Evolutionary conservation across 495 filamentous ascomycete species (phyloP).

Genomic region (Annulohypoxylon stygium): DNA sequence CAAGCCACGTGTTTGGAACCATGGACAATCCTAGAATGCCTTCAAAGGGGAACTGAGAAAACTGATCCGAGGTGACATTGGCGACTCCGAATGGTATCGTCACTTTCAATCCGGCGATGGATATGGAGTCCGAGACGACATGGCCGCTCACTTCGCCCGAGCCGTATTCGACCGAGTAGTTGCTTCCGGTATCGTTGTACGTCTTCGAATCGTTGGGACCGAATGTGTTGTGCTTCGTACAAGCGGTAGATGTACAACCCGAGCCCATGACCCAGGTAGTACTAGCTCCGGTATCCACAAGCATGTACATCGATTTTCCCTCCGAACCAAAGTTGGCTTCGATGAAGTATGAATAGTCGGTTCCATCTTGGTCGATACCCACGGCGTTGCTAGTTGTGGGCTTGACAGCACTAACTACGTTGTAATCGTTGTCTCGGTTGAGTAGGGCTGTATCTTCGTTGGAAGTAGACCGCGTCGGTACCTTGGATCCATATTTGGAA

Average conservation of each 20-base stretch:
- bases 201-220: slow-evolving; percentile 70
- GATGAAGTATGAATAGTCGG: slow-evolving; percentile 83
- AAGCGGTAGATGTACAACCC: slow-evolving; percentile 71
- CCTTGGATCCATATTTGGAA: slow-evolving; percentile 34
- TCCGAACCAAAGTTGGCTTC: slow-evolving; percentile 75
- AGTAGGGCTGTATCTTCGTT: slow-evolving; percentile 33
- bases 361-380: slow-evolving; percentile 79
- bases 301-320: slow-evolving; percentile 74
- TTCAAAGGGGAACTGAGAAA: slow-evolving; percentile 82
- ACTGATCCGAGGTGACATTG: slow-evolving; percentile 73
- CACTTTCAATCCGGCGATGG: slow-evolving; percentile 72
- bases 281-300: slow-evolving; percentile 82
- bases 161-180: slow-evolving; percentile 76
- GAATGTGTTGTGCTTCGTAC: slow-evolving; percentile 75
- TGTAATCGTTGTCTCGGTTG: slow-evolving; percentile 64
- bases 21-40: slow-evolving; percentile 86
- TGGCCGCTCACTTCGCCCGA: slow-evolving; percentile 75
- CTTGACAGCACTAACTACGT: slow-evolving; percentile 66
- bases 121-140: slow-evolving; percentile 72
- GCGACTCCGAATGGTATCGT: slow-evolving; percentile 77
- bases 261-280: slow-evolving; percentile 83
- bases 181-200: slow-evolving; percentile 60
- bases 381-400: slow-evolving; percentile 70
- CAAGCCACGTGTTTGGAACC: slow-evolving; percentile 73
- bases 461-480: slow-evolving; percentile 10